Percentiles rank a stretch among this genome's conserved stretches.
These are phyloP conservation scores for Cinchona pubescens DNA, from an alignment of 257 asterid genomes.

Conservation along the genomic window DNA sequence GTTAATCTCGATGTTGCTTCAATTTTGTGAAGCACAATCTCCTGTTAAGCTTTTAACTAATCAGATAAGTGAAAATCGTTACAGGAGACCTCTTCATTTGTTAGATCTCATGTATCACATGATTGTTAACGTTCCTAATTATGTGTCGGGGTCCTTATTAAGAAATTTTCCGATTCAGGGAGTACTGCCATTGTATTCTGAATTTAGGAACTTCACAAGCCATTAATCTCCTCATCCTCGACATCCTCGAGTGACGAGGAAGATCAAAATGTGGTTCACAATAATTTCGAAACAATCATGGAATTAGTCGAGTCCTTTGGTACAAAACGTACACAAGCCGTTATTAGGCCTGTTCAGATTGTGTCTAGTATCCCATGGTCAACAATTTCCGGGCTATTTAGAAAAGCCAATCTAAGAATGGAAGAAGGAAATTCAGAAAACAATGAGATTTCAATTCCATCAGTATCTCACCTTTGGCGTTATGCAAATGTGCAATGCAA, in stretches of 20 bases:
- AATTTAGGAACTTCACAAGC: not conserved
- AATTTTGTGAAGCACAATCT: slow-evolving; percentile 25
- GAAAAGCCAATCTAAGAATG: slow-evolving; percentile 6
- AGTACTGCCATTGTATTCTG: not conserved
- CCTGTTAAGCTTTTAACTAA: slow-evolving; percentile 27
- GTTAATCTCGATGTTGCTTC: slow-evolving; percentile 7
- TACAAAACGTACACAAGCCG: slow-evolving; percentile 8
- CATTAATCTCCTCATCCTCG: not conserved
- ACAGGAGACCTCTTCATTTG: slow-evolving; percentile 26
- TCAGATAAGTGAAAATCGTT: not conserved
- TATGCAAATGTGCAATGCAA: slow-evolving; percentile 22
- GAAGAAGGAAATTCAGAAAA: slow-evolving; percentile 13
- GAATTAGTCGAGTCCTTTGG: slow-evolving; percentile 20
- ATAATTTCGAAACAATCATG: slow-evolving; percentile 19
- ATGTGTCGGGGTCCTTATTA: not conserved
- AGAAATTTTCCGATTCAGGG: not conserved
- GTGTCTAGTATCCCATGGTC: slow-evolving; percentile 31
- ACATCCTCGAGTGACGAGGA: not conserved
- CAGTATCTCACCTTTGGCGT: slow-evolving; percentile 19
- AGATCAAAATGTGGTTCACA: slow-evolving; percentile 11
- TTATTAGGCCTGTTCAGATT: slow-evolving; percentile 19
- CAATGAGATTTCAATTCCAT: slow-evolving; percentile 27
- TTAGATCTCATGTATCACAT: slow-evolving; percentile 36
- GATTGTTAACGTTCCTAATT: slow-evolving; percentile 17
- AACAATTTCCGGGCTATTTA: slow-evolving; percentile 19